Evolutionary conservation across 1,139 yeast species (phyloP).

Genomic region (Kazachstania sp.): DNA sequence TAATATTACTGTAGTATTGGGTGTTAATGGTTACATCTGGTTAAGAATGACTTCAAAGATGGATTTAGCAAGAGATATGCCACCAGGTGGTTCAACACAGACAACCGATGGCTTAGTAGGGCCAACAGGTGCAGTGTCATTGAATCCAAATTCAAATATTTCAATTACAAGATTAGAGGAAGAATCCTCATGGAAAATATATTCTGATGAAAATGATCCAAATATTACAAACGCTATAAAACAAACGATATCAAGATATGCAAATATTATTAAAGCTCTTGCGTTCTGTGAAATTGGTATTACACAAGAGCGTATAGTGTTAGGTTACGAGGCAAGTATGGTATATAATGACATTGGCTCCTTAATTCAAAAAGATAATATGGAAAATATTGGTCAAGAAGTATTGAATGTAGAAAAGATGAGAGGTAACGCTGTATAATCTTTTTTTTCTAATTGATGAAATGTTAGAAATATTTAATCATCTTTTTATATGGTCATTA

Average conservation of each 20-base stretch:
- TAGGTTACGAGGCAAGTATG: slow-evolving; percentile 86
- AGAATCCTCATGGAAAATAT: slow-evolving; percentile 91
- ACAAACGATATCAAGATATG: slow-evolving; percentile 73
- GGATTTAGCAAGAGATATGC: slow-evolving; percentile 28
- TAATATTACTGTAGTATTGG: slow-evolving; percentile 78
- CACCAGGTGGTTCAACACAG: slow-evolving; percentile 29
- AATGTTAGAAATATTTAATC: neutral
- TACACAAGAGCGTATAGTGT: slow-evolving; percentile 66
- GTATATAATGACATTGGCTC: slow-evolving; percentile 66
- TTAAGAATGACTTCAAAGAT: slow-evolving; percentile 57
- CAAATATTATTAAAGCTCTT: slow-evolving; percentile 73
- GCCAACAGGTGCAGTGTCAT: slow-evolving; percentile 37
- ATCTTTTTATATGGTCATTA: neutral
- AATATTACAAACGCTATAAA: slow-evolving; percentile 51
- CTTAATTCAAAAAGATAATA: slow-evolving; percentile 64
- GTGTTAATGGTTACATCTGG: slow-evolving; percentile 95
- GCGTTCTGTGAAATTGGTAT: slow-evolving; percentile 79
- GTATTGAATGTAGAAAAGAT: slow-evolving; percentile 64
- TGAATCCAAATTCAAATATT: slow-evolving; percentile 50
- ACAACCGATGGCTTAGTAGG: slow-evolving; percentile 31
- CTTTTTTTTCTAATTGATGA: neutral
- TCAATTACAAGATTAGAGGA: slow-evolving; percentile 85
- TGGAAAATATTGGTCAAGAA: slow-evolving; percentile 66
- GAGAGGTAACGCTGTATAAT: slow-evolving; percentile 41
- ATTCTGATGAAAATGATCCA: slow-evolving; percentile 78